Evolutionary conservation across 257 asterid species (phyloP).

Genomic region (Rauvolfia tetraphylla): DNA sequence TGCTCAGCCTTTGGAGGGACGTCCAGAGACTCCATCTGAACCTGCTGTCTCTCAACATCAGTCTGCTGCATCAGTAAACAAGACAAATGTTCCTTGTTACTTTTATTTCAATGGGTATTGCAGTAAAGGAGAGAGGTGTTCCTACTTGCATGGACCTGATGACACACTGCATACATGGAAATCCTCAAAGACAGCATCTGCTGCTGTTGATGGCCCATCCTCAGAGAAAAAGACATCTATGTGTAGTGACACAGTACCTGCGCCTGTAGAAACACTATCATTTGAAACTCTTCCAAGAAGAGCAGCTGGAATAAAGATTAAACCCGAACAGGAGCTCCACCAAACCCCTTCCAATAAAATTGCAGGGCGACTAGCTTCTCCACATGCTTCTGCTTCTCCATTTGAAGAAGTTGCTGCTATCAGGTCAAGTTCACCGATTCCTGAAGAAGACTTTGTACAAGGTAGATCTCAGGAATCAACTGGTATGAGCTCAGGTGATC

Average conservation of each 20-base stretch:
- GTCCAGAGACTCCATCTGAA: conserved; percentile 22
- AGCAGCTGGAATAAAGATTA: conserved; percentile 9
- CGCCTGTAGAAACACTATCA: conserved; percentile 17
- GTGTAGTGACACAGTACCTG: conserved; percentile 24
- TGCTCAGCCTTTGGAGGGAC: conserved; percentile 36
- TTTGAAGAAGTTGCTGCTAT: conserved; percentile 29
- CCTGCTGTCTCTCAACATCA: conserved; percentile 19
- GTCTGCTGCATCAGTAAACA: conserved; percentile 24
- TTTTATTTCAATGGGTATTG: conserved; percentile 38
- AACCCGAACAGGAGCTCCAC: conserved; percentile 11
- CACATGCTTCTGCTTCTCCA: conserved; percentile 20
- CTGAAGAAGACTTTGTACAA: conserved; percentile 16
- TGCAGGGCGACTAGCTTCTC: conserved; percentile 17
- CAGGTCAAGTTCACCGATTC: conserved; percentile 21
- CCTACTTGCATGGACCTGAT: conserved; percentile 32
- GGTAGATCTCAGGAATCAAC: conserved; percentile 19
- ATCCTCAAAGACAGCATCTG: conserved; percentile 23
- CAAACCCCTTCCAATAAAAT: not conserved
- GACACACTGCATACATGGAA: conserved; percentile 17
- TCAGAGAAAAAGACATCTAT: conserved; percentile 23
- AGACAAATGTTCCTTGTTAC: conserved; percentile 34
- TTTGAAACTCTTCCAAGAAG: conserved; percentile 13
- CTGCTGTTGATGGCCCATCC: conserved; percentile 15
- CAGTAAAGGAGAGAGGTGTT: conserved; percentile 38
- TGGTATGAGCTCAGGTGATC: conserved; percentile 27